phyloP scores from a whole-genome alignment of 257 asterid genomes.

The Prunella vulgaris region DNA sequence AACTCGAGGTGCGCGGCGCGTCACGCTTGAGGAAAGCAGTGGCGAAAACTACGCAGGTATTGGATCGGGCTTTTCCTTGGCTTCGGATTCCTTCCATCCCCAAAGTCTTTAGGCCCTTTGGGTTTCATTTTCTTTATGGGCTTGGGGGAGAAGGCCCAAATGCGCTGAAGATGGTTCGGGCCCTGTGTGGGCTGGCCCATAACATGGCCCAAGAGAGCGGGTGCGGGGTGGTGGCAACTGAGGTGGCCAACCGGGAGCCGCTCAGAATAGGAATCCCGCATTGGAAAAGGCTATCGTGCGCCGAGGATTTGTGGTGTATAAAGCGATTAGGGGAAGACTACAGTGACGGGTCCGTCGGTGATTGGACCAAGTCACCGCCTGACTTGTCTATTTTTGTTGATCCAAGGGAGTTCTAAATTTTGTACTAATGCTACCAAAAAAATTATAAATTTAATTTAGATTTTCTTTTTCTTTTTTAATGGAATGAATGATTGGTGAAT shows the following conservation, averaged over 20 bases:
- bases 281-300: conserved; percentile 83
- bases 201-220: conserved; percentile 56
- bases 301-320: conserved; percentile 87
- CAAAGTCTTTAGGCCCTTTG: conserved; percentile 68
- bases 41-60: conserved; percentile 47
- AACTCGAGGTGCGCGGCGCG: conserved; percentile 82
- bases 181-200: conserved; percentile 57
- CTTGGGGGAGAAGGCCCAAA: conserved; percentile 88
- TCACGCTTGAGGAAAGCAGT: conserved; percentile 43
- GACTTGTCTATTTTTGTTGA: conserved; percentile 82
- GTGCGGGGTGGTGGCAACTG: conserved; percentile 88
- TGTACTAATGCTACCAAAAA: neutral
- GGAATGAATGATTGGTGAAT: neutral
- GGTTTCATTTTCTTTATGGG: conserved; percentile 78
- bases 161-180: conserved; percentile 24
- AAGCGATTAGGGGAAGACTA: conserved; percentile 68
- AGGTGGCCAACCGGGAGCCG: conserved; percentile 66
- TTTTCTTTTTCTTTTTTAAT: neutral
- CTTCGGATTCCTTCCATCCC: conserved; percentile 73
- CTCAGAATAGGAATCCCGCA: conserved; percentile 65
- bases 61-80: conserved; percentile 88
- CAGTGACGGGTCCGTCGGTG: conserved; percentile 74
- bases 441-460: conserved; percentile 19
- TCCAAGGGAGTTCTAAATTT: conserved; percentile 59
- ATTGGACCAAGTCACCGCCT: conserved; percentile 85